Percentiles rank a stretch among this genome's conserved stretches.
These are phyloP conservation scores for Phytophthora chlamydospora DNA, from an alignment of 352 stramenopile genomes.

Conservation along the genomic window DNA sequence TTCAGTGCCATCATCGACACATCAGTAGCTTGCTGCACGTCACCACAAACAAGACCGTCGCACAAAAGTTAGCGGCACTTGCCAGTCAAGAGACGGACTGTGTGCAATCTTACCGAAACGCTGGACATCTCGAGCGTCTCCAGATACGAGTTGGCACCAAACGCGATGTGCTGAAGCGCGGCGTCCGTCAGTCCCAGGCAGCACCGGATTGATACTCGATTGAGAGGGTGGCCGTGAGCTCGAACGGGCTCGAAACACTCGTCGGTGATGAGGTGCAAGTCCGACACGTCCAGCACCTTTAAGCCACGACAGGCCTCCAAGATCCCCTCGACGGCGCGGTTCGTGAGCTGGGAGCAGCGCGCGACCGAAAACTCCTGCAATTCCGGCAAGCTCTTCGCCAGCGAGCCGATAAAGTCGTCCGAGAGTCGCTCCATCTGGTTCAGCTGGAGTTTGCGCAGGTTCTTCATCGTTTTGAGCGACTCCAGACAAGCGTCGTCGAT, in stretches of 20 bases:
- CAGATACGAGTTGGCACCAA: constrained; percentile 62
- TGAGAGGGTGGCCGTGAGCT: constrained; percentile 54
- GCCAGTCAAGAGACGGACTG: background rate
- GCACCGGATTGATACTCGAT: constrained; percentile 60
- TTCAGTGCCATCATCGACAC: constrained; percentile 53
- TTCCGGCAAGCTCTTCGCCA: constrained; percentile 53
- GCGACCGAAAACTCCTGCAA: constrained; percentile 77
- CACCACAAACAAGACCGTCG: constrained; percentile 5
- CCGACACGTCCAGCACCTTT: constrained; percentile 68
- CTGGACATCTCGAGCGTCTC: constrained; percentile 78
- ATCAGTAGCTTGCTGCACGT: constrained; percentile 60
- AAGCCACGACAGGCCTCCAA: constrained; percentile 66
- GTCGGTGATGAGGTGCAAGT: constrained; percentile 75
- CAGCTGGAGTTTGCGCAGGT: constrained; percentile 68
- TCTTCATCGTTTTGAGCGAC: constrained; percentile 68
- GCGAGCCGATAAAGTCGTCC: constrained; percentile 55
- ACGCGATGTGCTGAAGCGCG: constrained; percentile 62
- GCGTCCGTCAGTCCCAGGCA: constrained; percentile 67
- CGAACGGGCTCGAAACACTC: constrained; percentile 68
- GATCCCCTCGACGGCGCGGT: constrained; percentile 48
- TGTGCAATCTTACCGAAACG: constrained; percentile 53
- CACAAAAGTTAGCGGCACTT: background rate
- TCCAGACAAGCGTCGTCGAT: constrained; percentile 63
- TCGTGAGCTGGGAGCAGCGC: constrained; percentile 70
- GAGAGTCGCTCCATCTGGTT: constrained; percentile 81